Evolutionary conservation across 371 early-diverging fungal species (phyloP), one percentile per base, ranked within the genome.

Genomic region (Mucor velutinosus): DNA sequence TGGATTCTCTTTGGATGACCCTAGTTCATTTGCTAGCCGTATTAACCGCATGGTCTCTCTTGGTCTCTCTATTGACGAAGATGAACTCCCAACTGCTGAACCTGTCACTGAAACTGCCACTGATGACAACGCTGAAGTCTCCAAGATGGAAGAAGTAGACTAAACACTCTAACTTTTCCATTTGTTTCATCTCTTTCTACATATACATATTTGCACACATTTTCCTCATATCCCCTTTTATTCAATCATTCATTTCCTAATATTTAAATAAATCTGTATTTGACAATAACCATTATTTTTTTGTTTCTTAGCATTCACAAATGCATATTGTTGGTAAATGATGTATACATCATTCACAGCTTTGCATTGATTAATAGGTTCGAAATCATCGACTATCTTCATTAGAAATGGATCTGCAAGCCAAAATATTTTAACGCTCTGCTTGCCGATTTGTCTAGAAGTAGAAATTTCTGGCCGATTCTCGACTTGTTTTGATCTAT

Each of bases 21-120:
- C 98, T 60, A 88, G 91, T 73, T 87, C 86, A 71, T 98, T 98
- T 76, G 92, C 97, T 63, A 84, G 83, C 80, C 97, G 98, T 82
- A 97, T 99, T 84, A 95, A 97, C 92, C 92, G 97, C 81, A 98
- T 98, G 97, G 92, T 98, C 82, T 94, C 96, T 86, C 93, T 98
- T 47, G 98, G 98, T 82, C 93, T 99, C 41, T 87, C 89, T 81
- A 92, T 98, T 69, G 95, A 96, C 78, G 97, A 95, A 69, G 87
- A 82, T 55, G 90, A 82, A 70, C 82, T 82, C 33, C 43, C 74
- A 21, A 45, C 75, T 19, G 77, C 77, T 64, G 90, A 89, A 43
- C 69, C 78, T n/a, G 62, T 57, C 57, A 49, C 64, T 41, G 93
- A 90, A 74, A 83, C 76, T 15, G 64, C 62, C 49, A 74, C 58